These are phyloP conservation scores for Candida maesae DNA, from an alignment of 805 yeast genomes.

Conservation along the genomic window DNA sequence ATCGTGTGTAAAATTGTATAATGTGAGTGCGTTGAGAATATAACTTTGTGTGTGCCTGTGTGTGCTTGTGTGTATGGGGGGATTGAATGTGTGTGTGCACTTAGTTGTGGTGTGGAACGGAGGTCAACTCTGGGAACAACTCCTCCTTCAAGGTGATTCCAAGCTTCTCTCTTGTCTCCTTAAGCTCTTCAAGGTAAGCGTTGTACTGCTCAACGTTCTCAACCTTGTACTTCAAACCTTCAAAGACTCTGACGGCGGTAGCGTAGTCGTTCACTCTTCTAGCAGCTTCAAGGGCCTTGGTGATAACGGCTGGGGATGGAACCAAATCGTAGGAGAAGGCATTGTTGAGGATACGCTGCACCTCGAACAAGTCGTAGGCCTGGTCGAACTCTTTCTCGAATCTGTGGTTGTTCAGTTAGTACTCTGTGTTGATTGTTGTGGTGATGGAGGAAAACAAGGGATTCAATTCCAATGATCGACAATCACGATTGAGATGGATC, in stretches of 20 bases:
- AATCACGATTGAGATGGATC: too few species aligned
- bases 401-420: conserved; percentile 34
- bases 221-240: conserved; percentile 94
- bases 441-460: too few species aligned
- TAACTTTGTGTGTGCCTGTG: too few species aligned
- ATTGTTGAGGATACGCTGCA: conserved; percentile 93
- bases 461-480: too few species aligned
- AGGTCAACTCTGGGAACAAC: conserved; percentile 47
- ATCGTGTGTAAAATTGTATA: conserved; percentile 2
- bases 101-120: conserved; percentile 24
- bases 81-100: conserved; percentile 1
- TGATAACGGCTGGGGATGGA: conserved; percentile 95
- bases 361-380: conserved; percentile 84
- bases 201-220: conserved; percentile 91
- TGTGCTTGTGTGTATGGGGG: too few species aligned
- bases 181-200: conserved; percentile 93
- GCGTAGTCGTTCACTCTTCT: conserved; percentile 99
- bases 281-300: conserved; percentile 94
- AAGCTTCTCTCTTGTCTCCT: conserved; percentile 85
- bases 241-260: conserved; percentile 97
- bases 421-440: not conserved
- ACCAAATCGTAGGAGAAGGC: conserved; percentile 98
- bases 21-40: conserved; percentile 1
- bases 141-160: conserved; percentile 94
- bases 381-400: conserved; percentile 95